Evolutionary conservation across 805 yeast genomes (phyloP), one percentile per base, ranked within the genome.

Genomic region (Komagataella populi): DNA sequence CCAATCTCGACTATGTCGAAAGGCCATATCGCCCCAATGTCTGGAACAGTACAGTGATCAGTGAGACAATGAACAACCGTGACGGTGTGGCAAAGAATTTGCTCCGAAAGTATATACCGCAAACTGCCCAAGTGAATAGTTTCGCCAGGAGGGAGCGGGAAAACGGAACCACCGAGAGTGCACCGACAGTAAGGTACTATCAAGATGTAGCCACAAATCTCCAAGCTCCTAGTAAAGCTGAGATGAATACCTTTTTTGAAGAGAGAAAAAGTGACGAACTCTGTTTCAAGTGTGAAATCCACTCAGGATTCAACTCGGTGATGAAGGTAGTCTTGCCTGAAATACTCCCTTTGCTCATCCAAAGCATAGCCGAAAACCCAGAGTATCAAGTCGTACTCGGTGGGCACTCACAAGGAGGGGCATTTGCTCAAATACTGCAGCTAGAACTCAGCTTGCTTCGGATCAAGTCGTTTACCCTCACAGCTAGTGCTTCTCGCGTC

Each of bases 391-490:
- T 74, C 6, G 61, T 64, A n/a, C 60, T 74, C 6, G 54, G 66
- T 16, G 80, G 80, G 0, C 80, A 75, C 57, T 74, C 79, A 1
- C 58, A 74, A 48, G 80, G 80, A 1, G 93, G 83, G 8, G 89
- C 88, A 0, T 62, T 83, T 49, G 81, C 88, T 1, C 66, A 71
- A 24, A 62, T 84, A 45, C 70, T 78, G 4, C 87, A 85, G 0
- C 66, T 81, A n/a, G 90, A 83, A 56, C 70, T 81, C 48, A 66
- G 71, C 51, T 60, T 78, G n/a, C 58, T 76, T 61, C 86, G 86
- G 2, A 49, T 58, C 1, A 48, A 54, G 22, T 51, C 56, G 23
- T 5, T 48, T 2, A 8, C 52, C 18, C 54, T 56, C 10, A 59
- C 55, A 1, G 54, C 54, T 50, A 55, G 56, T 43, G 48, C 60